These are phyloP conservation scores for Paecilomyces niveus DNA, from an alignment of 2,329 filamentous ascomycete genomes.

Conservation along the genomic window DNA sequence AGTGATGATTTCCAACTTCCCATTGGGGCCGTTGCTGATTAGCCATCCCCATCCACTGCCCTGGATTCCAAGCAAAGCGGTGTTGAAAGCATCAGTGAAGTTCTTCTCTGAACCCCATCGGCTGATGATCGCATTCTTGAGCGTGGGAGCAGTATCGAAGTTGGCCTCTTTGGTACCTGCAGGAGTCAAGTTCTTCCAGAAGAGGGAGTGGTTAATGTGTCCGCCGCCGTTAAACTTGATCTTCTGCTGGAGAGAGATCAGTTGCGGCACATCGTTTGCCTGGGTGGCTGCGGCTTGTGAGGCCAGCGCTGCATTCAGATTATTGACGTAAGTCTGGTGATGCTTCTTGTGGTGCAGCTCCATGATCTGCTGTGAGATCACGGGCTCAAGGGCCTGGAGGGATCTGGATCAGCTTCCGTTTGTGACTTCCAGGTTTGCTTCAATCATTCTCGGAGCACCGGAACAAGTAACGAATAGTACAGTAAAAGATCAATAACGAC, in stretches of 20 bases:
- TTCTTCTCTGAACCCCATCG: conserved; percentile 62
- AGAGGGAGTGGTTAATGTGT: conserved; percentile 87
- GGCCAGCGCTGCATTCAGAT: conserved; percentile 70
- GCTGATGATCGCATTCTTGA: conserved; percentile 54
- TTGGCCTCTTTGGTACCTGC: conserved; percentile 52
- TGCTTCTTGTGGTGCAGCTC: conserved; percentile 90
- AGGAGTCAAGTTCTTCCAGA: conserved; percentile 78
- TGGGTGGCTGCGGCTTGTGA: conserved; percentile 53
- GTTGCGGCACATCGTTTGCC: conserved; percentile 53
- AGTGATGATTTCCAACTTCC: conserved; percentile 62
- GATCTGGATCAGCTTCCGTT: conserved; percentile 63
- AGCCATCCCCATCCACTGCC: conserved; percentile 89
- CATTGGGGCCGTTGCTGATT: conserved; percentile 55
- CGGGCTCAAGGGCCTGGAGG: conserved; percentile 68
- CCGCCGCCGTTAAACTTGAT: conserved; percentile 88
- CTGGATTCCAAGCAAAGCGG: conserved; percentile 63
- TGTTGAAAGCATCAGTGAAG: conserved; percentile 61
- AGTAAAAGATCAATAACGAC: conserved; percentile 20
- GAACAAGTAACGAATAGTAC: background rate
- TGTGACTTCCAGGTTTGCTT: background rate
- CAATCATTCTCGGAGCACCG: background rate
- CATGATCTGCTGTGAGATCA: conserved; percentile 84
- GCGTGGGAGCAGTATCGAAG: conserved; percentile 45
- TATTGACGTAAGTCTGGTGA: conserved; percentile 87
- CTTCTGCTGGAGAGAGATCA: conserved; percentile 60